Evolutionary conservation across 768 basidiomycete species (phyloP).

Genomic region (Inosperma sp.): DNA sequence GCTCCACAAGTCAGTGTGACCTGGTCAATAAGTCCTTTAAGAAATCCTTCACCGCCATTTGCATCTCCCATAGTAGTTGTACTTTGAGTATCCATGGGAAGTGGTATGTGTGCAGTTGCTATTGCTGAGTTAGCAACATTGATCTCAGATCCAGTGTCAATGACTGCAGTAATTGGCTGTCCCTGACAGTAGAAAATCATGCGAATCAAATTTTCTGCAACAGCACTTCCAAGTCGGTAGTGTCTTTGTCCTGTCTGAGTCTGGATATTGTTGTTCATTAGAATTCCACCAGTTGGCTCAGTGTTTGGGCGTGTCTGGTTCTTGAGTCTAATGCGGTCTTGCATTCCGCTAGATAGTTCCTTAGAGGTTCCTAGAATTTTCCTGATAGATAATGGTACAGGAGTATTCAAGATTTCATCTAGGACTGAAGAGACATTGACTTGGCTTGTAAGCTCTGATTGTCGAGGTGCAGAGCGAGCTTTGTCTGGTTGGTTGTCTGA

Average conservation of each 20-base stretch:
- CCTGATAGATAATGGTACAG: background rate
- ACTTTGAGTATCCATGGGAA: background rate
- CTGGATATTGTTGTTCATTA: too few species aligned
- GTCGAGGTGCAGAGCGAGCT: background rate
- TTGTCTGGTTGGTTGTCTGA: background rate
- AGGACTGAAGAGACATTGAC: slow-evolving; percentile 3
- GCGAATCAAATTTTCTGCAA: background rate
- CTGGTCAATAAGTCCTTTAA: background rate
- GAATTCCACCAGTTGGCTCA: background rate
- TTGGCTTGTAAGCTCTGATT: slow-evolving; percentile 11
- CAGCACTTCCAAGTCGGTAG: background rate
- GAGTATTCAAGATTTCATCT: slow-evolving; percentile 8
- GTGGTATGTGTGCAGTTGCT: background rate
- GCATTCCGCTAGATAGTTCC: background rate
- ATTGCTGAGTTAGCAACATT: background rate
- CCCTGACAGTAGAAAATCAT: background rate
- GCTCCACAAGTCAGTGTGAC: background rate
- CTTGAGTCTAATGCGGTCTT: background rate
- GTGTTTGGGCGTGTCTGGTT: background rate
- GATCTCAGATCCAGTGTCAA: too few species aligned
- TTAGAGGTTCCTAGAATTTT: slow-evolving; percentile 10
- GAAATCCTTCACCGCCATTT: background rate
- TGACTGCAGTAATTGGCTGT: background rate
- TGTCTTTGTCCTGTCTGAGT: background rate
- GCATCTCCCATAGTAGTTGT: background rate